phyloP scores from a whole-genome alignment of 176 grass and related monocot genomes.

The Musa itinerans region DNA sequence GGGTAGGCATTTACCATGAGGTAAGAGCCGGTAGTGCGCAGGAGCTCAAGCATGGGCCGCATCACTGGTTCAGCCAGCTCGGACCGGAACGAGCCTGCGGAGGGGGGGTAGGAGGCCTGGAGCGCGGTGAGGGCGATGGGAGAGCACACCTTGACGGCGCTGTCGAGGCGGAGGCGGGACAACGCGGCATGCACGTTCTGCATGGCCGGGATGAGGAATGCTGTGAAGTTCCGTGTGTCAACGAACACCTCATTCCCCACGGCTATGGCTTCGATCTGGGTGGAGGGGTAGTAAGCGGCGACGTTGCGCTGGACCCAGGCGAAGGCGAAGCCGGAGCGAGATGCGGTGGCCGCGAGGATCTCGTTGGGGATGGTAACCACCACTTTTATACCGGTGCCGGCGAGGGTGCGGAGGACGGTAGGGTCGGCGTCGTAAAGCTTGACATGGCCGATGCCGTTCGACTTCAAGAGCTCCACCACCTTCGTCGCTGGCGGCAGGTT shows the following conservation, averaged over 20 bases:
- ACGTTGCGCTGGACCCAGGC: slow-evolving; percentile 75
- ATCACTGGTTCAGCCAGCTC: slow-evolving; percentile 62
- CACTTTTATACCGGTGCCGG: slow-evolving; percentile 51
- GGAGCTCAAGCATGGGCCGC: slow-evolving; percentile 70
- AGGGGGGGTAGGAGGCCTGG: slow-evolving; percentile 64
- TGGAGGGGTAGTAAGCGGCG: slow-evolving; percentile 56
- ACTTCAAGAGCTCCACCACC: slow-evolving; percentile 79
- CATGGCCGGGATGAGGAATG: slow-evolving; percentile 52
- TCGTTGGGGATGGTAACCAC: slow-evolving; percentile 81
- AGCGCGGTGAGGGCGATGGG: slow-evolving; percentile 78
- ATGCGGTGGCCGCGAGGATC: slow-evolving; percentile 32
- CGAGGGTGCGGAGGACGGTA: slow-evolving; percentile 53
- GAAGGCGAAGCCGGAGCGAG: slow-evolving; percentile 32
- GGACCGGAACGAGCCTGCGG: slow-evolving; percentile 47
- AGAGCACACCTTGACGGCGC: slow-evolving; percentile 70
- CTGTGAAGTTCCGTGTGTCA: slow-evolving; percentile 38
- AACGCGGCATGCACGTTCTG: slow-evolving; percentile 51
- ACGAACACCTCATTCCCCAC: slow-evolving; percentile 94
- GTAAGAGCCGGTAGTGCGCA: slow-evolving; percentile 37
- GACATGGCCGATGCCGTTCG: slow-evolving; percentile 54
- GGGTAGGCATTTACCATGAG: slow-evolving; percentile 90
- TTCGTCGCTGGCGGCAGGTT: slow-evolving; percentile 44
- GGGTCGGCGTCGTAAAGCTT: slow-evolving; percentile 87
- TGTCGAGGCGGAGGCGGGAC: slow-evolving; percentile 26
- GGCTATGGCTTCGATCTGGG: slow-evolving; percentile 63